Base-by-base conservation (phyloP, 805 yeast genomes). In the Lipomyces sp. region DNA sequence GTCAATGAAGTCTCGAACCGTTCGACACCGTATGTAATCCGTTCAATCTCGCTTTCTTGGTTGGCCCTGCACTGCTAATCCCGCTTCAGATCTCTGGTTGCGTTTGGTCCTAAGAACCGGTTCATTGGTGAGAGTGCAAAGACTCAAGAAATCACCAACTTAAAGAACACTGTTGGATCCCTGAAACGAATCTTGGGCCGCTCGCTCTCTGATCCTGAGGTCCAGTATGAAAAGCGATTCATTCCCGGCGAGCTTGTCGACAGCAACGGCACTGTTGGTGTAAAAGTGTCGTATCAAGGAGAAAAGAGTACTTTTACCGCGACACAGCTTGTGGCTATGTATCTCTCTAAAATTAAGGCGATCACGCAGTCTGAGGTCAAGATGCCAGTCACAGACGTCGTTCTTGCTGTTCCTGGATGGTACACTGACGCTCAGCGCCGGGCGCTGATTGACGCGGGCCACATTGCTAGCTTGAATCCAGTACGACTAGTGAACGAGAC, bases 1-100 rank as follows among this genome's bases (percentile, higher is more conserved):
- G 98, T 95, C 82, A 95, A 95, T 79, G 99, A 95, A 82, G 98
- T 95, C 59, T 93, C 98, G 65, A 95, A 95, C 89, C 90, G 99
- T 81, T 80, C 96, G 73, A 95, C 99, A 42, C 99, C 99, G 72
- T 77, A 86, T 29, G 79, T 80, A 24, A 8, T 50, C 18, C 42
- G n/a, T 59, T 37, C 34, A n/a, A 33, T 33, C 24, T 24, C 11
- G 35, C 15, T 5, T 10, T 3, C 11, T 51, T 7, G 29, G 32
- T 37, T 51, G 30, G 7, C 15, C 24, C 24, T 24, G 24, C 30
- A 24, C 3, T n/a, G 50, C 48, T 62, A n/a, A 37, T 51, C 29
- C 54, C 24, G 13, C 4, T 15, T 7, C 57, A 71, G 73, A 32
- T 80, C 90, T 39, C 79, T 91, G 72, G 95, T 95, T 73, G 98